phyloP scores from a whole-genome alignment of 176 grass and related monocot genomes.

The Tuctoria greenei region DNA sequence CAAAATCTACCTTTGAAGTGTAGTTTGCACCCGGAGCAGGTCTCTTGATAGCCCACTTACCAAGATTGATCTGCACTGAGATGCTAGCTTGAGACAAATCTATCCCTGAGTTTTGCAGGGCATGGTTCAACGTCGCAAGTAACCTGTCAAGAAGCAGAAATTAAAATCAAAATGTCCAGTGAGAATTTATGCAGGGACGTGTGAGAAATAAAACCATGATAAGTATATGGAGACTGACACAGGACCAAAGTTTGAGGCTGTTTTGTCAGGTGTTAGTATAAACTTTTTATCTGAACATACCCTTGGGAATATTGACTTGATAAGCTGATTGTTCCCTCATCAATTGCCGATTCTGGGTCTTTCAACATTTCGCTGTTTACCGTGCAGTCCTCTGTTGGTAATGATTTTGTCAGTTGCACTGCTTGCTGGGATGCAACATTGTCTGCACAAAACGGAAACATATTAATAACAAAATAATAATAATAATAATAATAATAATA shows the following conservation, averaged over 20 bases:
- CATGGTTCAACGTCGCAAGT: constrained; percentile 57
- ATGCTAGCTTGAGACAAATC: constrained; percentile 87
- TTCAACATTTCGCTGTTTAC: constrained; percentile 43
- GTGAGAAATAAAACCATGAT: background rate
- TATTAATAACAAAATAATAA: background rate
- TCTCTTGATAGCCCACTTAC: constrained; percentile 61
- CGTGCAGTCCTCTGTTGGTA: constrained; percentile 32
- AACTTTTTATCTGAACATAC: constrained; percentile 34
- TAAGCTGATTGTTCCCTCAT: constrained; percentile 79
- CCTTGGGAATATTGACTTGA: constrained; percentile 85
- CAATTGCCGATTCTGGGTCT: constrained; percentile 62
- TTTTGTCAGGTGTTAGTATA: background rate
- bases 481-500: no score
- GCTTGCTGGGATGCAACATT: constrained; percentile 40
- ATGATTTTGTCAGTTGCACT: constrained; percentile 37
- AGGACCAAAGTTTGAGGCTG: background rate
- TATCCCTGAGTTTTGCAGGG: constrained; percentile 76
- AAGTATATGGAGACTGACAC: background rate
- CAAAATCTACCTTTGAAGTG: constrained; percentile 48
- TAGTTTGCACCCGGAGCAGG: constrained; percentile 32
- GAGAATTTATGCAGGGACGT: background rate
- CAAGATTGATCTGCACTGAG: constrained; percentile 89
- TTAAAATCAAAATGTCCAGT: background rate
- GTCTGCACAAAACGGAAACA: constrained; percentile 29
- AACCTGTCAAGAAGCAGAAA: constrained; percentile 42